These are phyloP conservation scores for Globisporangium mamillatum DNA, from an alignment of 352 stramenopile species.

Conservation along the genomic window DNA sequence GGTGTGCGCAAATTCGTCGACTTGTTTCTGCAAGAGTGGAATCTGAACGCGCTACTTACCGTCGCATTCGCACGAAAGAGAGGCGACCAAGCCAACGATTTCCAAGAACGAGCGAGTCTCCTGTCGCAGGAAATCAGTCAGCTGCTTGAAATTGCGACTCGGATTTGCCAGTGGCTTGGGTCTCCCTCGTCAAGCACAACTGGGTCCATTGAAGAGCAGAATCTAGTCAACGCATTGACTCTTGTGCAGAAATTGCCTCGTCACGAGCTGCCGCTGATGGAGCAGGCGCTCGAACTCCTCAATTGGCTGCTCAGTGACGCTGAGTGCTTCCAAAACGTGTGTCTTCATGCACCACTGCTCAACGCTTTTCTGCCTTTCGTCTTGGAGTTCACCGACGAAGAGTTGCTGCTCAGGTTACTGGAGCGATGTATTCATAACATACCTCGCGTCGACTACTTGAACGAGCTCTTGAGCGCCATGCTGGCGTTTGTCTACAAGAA, in stretches of 20 bases:
- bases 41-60: slow-evolving; percentile 38
- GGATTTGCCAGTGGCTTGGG: slow-evolving; percentile 16
- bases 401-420: slow-evolving; percentile 29
- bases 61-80: slow-evolving; percentile 37
- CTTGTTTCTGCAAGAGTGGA: slow-evolving; percentile 48
- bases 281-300: slow-evolving; percentile 31
- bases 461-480: slow-evolving; percentile 35
- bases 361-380: slow-evolving; percentile 20
- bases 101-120: slow-evolving; percentile 36
- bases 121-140: slow-evolving; percentile 30
- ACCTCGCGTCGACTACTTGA: slow-evolving; percentile 27
- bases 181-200: neutral
- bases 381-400: neutral
- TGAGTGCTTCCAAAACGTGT: slow-evolving; percentile 30
- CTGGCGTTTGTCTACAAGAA: slow-evolving; percentile 44
- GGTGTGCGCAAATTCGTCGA: slow-evolving; percentile 41
- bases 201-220: slow-evolving; percentile 15
- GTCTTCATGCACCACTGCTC: slow-evolving; percentile 26
- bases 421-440: slow-evolving; percentile 23
- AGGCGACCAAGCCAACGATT: slow-evolving; percentile 37
- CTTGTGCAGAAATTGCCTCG: slow-evolving; percentile 21
- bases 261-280: slow-evolving; percentile 19
- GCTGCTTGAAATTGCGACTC: slow-evolving; percentile 26
- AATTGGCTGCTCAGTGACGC: slow-evolving; percentile 26
- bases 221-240: slow-evolving; percentile 23